Evolutionary conservation across 805 yeast species (phyloP).

Genomic region (Candida mattraensis): DNA sequence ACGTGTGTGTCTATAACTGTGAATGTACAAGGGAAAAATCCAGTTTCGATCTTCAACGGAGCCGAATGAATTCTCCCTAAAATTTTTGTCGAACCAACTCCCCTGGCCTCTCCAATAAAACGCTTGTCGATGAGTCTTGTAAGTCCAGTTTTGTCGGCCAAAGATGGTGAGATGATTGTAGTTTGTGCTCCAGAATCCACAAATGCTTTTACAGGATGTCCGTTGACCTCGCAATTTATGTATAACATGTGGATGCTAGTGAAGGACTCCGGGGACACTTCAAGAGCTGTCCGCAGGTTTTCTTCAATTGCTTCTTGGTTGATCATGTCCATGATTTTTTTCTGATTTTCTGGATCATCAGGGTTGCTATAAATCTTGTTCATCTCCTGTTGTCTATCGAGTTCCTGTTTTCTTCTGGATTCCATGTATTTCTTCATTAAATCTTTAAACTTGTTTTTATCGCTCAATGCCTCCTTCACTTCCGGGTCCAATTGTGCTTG

Average conservation of each 20-base stretch:
- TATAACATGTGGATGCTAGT: slow-evolving; percentile 82
- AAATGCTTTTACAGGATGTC: slow-evolving; percentile 81
- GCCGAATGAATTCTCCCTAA: slow-evolving; percentile 87
- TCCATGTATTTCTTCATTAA: slow-evolving; percentile 36
- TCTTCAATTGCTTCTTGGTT: slow-evolving; percentile 76
- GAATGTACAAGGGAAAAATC: slow-evolving; percentile 64
- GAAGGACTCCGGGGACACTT: slow-evolving; percentile 88
- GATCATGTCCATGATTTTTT: slow-evolving; percentile 62
- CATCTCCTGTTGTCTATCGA: slow-evolving; percentile 39
- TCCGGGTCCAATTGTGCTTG: slow-evolving; percentile 29
- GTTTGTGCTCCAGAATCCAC: slow-evolving; percentile 96
- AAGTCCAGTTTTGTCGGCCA: slow-evolving; percentile 74
- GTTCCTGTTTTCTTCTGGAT: slow-evolving; percentile 15
- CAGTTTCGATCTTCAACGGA: slow-evolving; percentile 73
- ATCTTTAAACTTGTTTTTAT: slow-evolving; percentile 31
- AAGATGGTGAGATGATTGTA: slow-evolving; percentile 75
- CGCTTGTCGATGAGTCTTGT: slow-evolving; percentile 74
- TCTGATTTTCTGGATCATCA: slow-evolving; percentile 68
- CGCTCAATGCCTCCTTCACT: slow-evolving; percentile 17
- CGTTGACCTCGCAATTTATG: slow-evolving; percentile 75
- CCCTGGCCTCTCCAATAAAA: slow-evolving; percentile 79
- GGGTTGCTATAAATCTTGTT: slow-evolving; percentile 59
- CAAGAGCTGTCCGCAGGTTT: slow-evolving; percentile 76
- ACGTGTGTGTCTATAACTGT: slow-evolving; percentile 69
- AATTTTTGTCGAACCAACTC: slow-evolving; percentile 82